phyloP scores from a whole-genome alignment of 176 grass and related monocot species.

The Guadua angustifolia region DNA sequence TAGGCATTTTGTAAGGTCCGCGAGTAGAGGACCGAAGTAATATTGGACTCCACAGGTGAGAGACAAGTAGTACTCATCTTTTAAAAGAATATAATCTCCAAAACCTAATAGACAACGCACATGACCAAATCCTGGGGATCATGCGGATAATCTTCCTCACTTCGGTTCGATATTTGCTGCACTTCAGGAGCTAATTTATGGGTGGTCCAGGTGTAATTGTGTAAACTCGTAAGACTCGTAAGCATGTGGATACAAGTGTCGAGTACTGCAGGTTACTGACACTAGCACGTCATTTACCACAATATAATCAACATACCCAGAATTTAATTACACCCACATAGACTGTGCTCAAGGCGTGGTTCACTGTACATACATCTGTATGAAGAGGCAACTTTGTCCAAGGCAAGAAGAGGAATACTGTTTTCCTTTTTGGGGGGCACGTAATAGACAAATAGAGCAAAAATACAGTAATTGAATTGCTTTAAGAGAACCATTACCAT shows the following conservation, averaged over 20 bases:
- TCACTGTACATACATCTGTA: background rate
- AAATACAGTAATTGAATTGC: background rate
- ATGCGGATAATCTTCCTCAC: constrained; percentile 32
- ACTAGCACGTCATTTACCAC: constrained; percentile 22
- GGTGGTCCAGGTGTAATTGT: constrained; percentile 26
- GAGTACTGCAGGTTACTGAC: constrained; percentile 23
- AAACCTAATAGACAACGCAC: constrained; percentile 24
- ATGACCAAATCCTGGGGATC: constrained; percentile 31
- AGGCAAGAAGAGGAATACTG: background rate
- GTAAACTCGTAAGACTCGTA: background rate
- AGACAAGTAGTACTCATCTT: constrained; percentile 12
- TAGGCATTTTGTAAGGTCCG: constrained; percentile 18
- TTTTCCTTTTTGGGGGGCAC: background rate
- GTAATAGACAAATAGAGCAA: background rate
- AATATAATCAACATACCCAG: background rate
- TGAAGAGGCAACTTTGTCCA: background rate
- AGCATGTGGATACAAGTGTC: constrained; percentile 28
- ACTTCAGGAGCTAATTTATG: constrained; percentile 41
- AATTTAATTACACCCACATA: background rate
- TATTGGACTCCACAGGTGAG: constrained; percentile 9
- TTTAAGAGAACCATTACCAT: background rate
- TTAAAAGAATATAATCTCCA: background rate
- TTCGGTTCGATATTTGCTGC: constrained; percentile 22
- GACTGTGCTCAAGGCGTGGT: background rate
- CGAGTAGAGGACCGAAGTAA: background rate